A percentile compares a stretch with the other conserved stretches of the same genome.
These are phyloP conservation scores for Lagenaria siceraria DNA, from an alignment of 306 rosid species.

Conservation along the genomic window DNA sequence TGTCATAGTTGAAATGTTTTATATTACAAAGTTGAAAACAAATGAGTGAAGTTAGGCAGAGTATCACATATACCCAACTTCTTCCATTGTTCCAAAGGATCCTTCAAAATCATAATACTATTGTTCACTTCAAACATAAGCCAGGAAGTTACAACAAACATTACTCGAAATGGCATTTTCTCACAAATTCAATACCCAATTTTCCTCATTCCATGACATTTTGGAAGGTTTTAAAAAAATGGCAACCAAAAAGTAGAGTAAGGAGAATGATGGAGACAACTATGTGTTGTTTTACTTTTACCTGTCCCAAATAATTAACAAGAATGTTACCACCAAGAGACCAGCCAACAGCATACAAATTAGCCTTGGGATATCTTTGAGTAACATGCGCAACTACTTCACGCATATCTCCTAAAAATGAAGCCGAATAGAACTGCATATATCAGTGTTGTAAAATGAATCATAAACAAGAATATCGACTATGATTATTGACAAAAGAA, in stretches of 20 bases:
- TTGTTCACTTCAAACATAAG: not conserved
- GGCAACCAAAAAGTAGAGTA: not conserved
- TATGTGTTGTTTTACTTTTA: conserved; percentile 8
- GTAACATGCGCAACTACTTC: conserved; percentile 75
- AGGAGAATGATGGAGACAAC: not conserved
- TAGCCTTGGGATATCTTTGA: conserved; percentile 50
- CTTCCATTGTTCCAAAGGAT: not conserved
- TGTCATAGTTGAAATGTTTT: not conserved
- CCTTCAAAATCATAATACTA: not conserved
- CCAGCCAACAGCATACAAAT: conserved; percentile 85
- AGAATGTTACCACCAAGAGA: conserved; percentile 97
- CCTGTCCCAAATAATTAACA: conserved; percentile 84
- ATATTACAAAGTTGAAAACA: not conserved
- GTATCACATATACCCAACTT: not conserved
- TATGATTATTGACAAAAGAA: not conserved
- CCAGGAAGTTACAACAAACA: not conserved
- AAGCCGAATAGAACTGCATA: conserved; percentile 94
- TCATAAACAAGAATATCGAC: conserved; percentile 9
- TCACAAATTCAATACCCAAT: not conserved
- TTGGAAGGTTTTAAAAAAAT: not conserved
- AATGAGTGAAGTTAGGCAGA: not conserved
- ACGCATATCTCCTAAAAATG: conserved; percentile 68
- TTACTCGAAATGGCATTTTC: not conserved
- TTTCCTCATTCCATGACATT: not conserved
- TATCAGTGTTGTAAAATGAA: conserved; percentile 19